Evolutionary conservation across 1,284 basidiomycete genomes (phyloP).

Genomic region (Naganishia albida): DNA sequence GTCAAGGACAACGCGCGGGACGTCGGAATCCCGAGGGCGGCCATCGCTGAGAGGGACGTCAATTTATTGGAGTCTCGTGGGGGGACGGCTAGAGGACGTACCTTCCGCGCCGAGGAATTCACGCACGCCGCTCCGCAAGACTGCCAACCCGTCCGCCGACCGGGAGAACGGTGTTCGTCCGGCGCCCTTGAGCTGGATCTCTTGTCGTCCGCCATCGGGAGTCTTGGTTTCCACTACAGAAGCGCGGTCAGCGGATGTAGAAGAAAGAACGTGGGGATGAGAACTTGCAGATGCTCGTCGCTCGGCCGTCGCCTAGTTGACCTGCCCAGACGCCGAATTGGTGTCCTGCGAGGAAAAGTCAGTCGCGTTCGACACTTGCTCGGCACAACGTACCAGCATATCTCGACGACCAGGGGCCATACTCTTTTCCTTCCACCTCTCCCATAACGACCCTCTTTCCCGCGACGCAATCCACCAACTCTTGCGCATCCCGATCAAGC

Average conservation of each 20-base stretch:
- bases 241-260: neutral
- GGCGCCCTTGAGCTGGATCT: constrained; percentile 91
- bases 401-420: constrained; percentile 83
- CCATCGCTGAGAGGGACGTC: constrained; percentile 66
- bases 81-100: constrained; percentile 43
- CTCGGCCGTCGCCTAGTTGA: constrained; percentile 94
- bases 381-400: constrained; percentile 57
- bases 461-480: constrained; percentile 75
- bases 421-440: constrained; percentile 55
- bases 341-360: constrained; percentile 61
- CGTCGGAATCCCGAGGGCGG: constrained; percentile 82
- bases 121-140: constrained; percentile 84
- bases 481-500: constrained; percentile 59
- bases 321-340: constrained; percentile 94
- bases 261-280: constrained; percentile 19
- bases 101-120: constrained; percentile 88
- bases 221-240: constrained; percentile 72
- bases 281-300: constrained; percentile 74
- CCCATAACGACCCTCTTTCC: constrained; percentile 72
- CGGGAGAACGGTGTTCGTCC: constrained; percentile 93
- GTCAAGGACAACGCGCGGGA: constrained; percentile 83
- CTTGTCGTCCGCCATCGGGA: constrained; percentile 62
- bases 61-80: neutral
- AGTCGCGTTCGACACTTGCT: neutral
- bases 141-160: constrained; percentile 87